Evolutionary conservation across 2,329 filamentous ascomycete genomes (phyloP), one percentile per base, ranked within the genome.

Genomic region (Basipetospora chlamydospora): DNA sequence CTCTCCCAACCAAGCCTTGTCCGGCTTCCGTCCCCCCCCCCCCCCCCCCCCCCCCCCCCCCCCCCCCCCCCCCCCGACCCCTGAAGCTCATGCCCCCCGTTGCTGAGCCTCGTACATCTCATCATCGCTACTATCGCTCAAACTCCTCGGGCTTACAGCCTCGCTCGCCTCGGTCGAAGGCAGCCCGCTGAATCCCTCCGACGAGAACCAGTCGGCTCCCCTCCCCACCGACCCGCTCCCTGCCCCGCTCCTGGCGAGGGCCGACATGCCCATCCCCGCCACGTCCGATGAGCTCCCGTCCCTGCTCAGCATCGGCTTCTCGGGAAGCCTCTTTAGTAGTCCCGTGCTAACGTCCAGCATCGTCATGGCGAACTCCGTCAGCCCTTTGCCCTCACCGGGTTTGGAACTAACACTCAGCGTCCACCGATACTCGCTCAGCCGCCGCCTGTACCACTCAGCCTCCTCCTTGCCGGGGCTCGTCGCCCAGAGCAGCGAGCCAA

Each of bases 341-440:
- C 74, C 74, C 0, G 75, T 79, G 15, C 73, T 78, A 37, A 79
- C 79, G 49, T 85, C 80, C 29, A 86, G 60, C 66, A 82, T 83
- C 3, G 77, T 77, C 62, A 85, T 77, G n/a, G 80, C 80, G 46
- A 83, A 84, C 42, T 73, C 67, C 0, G 74, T 78, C 37, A 78
- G 49, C 1, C 67, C 64, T 33, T 60, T 66, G 38, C 64, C 66
- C 46, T 71, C 70, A 3, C 70, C 68, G 0, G 80, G 76, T 53
- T 85, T 84, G 30, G 75, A 78, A 56, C 80, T 87, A 33, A 96
- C 87, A 7, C 80, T 80, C 38, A 96, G 64, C 8, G 88, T 95
- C 88, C 88, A 98, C 34, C 85, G 73, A 52, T 95, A 96, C 58
- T 98, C 88, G 41, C 77, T 78, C 16, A 96, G 60, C 1, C 88